A percentile compares a stretch with the other conserved stretches of the same genome.
phyloP scores from a whole-genome alignment of 176 grass and related monocot species.

The Lolium perenne region DNA sequence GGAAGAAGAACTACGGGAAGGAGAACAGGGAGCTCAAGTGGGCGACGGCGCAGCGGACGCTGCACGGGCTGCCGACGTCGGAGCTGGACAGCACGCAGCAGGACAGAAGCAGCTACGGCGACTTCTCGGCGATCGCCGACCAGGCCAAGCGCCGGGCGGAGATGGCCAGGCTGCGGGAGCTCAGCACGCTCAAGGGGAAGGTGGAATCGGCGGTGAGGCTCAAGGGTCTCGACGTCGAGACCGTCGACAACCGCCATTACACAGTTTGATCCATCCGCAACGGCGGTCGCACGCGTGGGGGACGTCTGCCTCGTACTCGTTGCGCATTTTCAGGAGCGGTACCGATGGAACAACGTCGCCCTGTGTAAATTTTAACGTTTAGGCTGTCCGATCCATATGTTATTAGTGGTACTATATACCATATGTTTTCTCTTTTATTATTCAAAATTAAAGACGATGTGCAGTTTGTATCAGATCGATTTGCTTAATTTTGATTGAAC shows the following conservation, averaged over 20 bases:
- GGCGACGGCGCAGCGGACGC: constrained; percentile 90
- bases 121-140: constrained; percentile 91
- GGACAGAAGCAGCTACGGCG: constrained; percentile 72
- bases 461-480: constrained; percentile 1
- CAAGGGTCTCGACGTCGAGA: constrained; percentile 78
- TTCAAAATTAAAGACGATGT: not conserved
- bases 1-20: constrained; percentile 90
- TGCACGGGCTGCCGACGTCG: constrained; percentile 75
- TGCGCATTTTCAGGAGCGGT: constrained; percentile 31
- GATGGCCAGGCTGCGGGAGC: constrained; percentile 85
- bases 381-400: not conserved
- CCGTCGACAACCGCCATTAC: constrained; percentile 74
- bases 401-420: not conserved
- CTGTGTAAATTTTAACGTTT: not conserved
- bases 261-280: constrained; percentile 55
- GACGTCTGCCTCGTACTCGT: not conserved
- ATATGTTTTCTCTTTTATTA: not conserved
- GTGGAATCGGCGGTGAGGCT: constrained; percentile 80
- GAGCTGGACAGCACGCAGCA: constrained; percentile 36
- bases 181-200: constrained; percentile 70
- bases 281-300: not conserved
- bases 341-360: not conserved
- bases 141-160: constrained; percentile 96
- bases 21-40: constrained; percentile 92
- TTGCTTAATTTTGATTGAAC: constrained; percentile 15